Base-by-base conservation (phyloP, 106 monocot species). In the Hemerocallis citrina region DNA sequence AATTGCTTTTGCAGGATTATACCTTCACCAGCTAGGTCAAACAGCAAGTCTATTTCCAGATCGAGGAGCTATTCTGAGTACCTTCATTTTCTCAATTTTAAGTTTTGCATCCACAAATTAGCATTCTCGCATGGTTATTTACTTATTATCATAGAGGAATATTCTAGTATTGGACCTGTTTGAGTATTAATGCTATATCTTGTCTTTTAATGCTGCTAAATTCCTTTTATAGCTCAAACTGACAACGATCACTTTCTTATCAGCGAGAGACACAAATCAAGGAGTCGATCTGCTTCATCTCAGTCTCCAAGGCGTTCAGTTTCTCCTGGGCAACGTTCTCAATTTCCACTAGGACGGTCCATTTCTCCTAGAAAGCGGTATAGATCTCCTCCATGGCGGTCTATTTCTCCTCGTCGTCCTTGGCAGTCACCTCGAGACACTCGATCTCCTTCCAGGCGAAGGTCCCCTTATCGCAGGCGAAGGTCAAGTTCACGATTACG, bases 51-150 rank as follows among this genome's bases (percentile, higher is more conserved):
- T 13, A 43, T 43, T 3, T 61, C 42, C 16, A 43, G 61, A 57
- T 82, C 82, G n/a, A 52, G 75, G 50, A 87, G 77, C 60, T 27
- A 66, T 34, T 77, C 86, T 52, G 55, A 37, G 79, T 78, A 71
- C 72, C 44, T 63, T 20, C 36, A 22, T 34, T 34, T 20, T 24
- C 20, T 10, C 6, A 28, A 21, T 22, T 29, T 30, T 42, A 7
- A 15, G 4, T 41, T 42, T 41, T 61, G 12, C 29, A 40, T 11
- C 0, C 22, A 68, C 14, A 4, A 54, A 4, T 21, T 47, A 44
- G 37, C 5, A 6, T 38, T 38, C 37, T 38, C 11, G 37, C 11
- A 5, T 11, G 11, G 37, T 38, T n/a, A n/a, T n/a, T n/a, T n/a
- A n/a, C n/a, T n/a, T n/a, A n/a, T n/a, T n/a, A n/a, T n/a, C n/a